Percentiles rank a stretch among this genome's conserved stretches.
phyloP scores from a whole-genome alignment of 78 protist genomes.

The Dictyostelium brefeldianum region DNA sequence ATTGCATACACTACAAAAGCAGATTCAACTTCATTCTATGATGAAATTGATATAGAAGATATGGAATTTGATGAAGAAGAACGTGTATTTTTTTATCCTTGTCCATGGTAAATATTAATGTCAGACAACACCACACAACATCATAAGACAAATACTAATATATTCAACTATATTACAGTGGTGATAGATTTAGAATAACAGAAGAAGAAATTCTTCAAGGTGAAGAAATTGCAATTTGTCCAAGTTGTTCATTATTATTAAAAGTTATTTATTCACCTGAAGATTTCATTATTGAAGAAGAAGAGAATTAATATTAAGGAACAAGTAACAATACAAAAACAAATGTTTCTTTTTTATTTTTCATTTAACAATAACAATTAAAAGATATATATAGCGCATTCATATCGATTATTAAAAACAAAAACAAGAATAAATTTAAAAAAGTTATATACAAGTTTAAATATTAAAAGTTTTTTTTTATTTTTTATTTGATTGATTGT shows the following conservation, averaged over 20 bases:
- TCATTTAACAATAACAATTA: background rate
- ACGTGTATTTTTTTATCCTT: constrained; percentile 75
- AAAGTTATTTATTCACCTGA: constrained; percentile 76
- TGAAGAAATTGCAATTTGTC: constrained; percentile 82
- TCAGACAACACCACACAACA: background rate
- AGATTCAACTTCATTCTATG: constrained; percentile 52
- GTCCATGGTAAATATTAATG: constrained; percentile 67
- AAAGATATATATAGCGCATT: constrained; percentile 12
- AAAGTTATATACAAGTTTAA: no score
- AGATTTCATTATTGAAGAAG: constrained; percentile 52
- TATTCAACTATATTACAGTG: constrained; percentile 6
- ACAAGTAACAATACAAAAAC: background rate
- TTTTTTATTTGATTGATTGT: no score
- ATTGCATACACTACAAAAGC: background rate
- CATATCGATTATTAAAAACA: background rate
- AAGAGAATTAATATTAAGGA: background rate
- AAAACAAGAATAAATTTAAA: background rate
- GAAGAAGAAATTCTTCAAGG: constrained; percentile 73
- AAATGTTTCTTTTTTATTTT: background rate
- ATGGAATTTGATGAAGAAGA: constrained; percentile 82
- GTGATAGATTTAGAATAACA: constrained; percentile 77
- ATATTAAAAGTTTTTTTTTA: no score
- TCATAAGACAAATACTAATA: background rate
- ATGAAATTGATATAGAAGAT: constrained; percentile 84
- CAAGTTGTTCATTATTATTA: constrained; percentile 71